Evolutionary conservation across 306 rosid genomes (phyloP), one percentile per base, ranked within the genome.

Genomic region (Glycyrrhiza uralensis): DNA sequence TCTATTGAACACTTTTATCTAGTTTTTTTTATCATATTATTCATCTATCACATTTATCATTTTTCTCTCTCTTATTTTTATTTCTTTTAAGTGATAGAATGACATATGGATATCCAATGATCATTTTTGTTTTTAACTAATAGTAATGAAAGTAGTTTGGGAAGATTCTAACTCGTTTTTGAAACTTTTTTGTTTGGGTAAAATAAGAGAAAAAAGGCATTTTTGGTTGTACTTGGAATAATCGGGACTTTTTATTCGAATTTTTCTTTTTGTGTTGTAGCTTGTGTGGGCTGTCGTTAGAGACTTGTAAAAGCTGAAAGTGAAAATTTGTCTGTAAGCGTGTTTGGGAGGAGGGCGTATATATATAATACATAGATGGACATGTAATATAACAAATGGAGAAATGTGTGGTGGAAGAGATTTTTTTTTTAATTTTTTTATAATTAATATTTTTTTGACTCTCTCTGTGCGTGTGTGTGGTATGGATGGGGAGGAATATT

Each of bases 301-400:
- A 41, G 12, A 63, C 14, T 22, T 10, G 29, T 38, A 15, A 56
- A 33, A 20, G 78, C 62, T 69, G 80, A 80, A 80, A 75, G 81
- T 70, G 78, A 49, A 47, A 76, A 80, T 76, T 76, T 70, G 84
- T 76, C 84, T 4, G 0, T 0, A 62, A 38, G 84, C 14, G 17
- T 0, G 32, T 23, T 12, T 42, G 1, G 51, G 51, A 15, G 51
- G 5, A 22, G 58, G 3, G 56, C 3, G 56, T 49, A 7, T 5
- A 6, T 8, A n/a, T n/a, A n/a, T n/a, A n/a, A n/a, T n/a, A n/a
- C n/a, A n/a, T n/a, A n/a, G n/a, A n/a, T n/a, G n/a, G n/a, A n/a
- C n/a, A n/a, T n/a, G n/a, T n/a, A n/a, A n/a, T n/a, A n/a, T n/a
- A n/a, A n/a, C n/a, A 35, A 35, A 4, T 4, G 7, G 28, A 15